Base-by-base conservation (phyloP, 495 filamentous ascomycete genomes). In the Chaetomium cochliodes region DNA sequence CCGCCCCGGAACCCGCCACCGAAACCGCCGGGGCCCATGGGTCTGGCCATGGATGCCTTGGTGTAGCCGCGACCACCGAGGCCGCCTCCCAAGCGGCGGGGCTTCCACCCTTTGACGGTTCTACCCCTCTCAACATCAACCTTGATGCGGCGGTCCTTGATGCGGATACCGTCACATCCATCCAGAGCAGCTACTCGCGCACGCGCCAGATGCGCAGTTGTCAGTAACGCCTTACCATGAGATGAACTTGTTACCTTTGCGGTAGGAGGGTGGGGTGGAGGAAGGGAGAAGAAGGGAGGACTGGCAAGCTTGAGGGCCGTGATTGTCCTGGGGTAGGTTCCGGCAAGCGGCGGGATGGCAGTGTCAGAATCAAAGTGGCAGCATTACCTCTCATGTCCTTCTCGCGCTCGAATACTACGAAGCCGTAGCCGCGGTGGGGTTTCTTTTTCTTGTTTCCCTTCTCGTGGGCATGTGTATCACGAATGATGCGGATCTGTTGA, bases 311-410 rank as follows among this genome's bases (percentile, higher is more conserved):
- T 84, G 81, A 84, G 81, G 78, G 80, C 82, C 81, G 76, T 72
- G 64, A 69, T 30, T 60, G 70, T 74, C 77, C 78, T 75, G 74
- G 66, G 66, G 54, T 56, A 44, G 53, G 54, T 33, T 64, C 62
- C 62, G 62, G 53, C 62, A 58, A 64, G 62, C 62, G 62, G 52
- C 52, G 30, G 62, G 54, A 79, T 75, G 70, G 70, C 68, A 66
- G 71, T 70, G 67, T 70, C 69, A 73, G 69, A 77, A 71, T 70
- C 72, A 66, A 64, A 73, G 72, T 75, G 71, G 71, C 58, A 60
- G 55, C 69, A 78, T 83, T 96, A 97, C 94, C 93, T 89, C 96
- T 97, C 96, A 98, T 97, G 73, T 98, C 94, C 78, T 93, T 93
- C 77, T 98, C 94, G 72, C 91, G 88, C 78, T 98, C 93, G 75